These are phyloP conservation scores for Creolimax fragrantissima DNA, from an alignment of 78 protist species.

Conservation along the genomic window DNA sequence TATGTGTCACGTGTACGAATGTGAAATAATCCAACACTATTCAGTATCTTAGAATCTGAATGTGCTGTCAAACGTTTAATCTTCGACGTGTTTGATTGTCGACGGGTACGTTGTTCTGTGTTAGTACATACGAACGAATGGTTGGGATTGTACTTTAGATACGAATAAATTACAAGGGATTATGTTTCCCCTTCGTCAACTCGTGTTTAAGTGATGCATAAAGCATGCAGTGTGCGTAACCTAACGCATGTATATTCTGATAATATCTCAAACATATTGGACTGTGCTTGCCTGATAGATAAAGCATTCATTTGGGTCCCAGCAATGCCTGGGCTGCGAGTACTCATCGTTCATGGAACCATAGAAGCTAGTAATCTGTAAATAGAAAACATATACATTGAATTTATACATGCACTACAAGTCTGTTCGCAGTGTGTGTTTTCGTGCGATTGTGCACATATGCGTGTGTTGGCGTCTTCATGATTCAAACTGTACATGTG, in stretches of 20 bases:
- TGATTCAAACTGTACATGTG: not conserved
- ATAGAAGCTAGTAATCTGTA: not conserved
- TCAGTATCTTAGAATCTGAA: not conserved
- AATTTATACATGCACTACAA: too few relatives aligned
- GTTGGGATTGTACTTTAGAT: not conserved
- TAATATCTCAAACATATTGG: not conserved
- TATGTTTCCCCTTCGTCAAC: too few relatives aligned
- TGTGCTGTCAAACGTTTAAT: not conserved
- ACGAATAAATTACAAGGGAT: not conserved
- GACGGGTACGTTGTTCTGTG: not conserved
- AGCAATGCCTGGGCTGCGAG: constrained; percentile 1
- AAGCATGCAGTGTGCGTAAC: not conserved
- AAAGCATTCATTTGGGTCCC: not conserved
- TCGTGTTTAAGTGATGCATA: not conserved
- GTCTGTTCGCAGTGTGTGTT: too few relatives aligned
- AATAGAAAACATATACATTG: not conserved
- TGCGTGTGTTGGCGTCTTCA: not conserved
- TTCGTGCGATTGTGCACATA: not conserved
- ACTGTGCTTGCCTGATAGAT: not conserved
- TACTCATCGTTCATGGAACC: constrained; percentile 16
- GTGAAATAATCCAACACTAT: not conserved
- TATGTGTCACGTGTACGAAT: not conserved
- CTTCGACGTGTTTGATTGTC: not conserved
- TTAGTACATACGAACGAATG: not conserved
- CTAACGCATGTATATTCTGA: not conserved